Evolutionary conservation across 352 stramenopile genomes (phyloP).

Genomic region (Thraustochytrium sp.): DNA sequence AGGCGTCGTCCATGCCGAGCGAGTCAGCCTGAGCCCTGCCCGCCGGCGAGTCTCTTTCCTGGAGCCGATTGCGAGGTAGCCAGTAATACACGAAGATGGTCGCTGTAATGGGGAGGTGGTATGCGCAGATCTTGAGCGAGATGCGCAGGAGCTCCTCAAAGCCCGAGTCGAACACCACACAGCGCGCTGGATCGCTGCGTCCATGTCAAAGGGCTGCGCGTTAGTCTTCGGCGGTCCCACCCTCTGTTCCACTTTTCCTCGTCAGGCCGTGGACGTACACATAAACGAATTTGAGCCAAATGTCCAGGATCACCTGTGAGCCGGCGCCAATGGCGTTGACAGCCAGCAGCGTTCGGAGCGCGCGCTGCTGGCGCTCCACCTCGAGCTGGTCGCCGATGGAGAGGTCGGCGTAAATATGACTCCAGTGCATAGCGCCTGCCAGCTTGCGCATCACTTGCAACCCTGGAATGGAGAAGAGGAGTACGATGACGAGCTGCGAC

Average conservation of each 20-base stretch:
- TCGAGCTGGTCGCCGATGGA: neutral
- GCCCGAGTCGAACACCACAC: constrained; percentile 19
- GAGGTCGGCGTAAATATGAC: neutral
- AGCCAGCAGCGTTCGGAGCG: neutral
- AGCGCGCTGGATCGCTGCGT: neutral
- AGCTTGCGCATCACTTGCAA: constrained; percentile 26
- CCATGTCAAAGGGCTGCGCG: too few species aligned
- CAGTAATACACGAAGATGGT: constrained; percentile 25
- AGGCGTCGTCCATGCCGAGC: constrained; percentile 24
- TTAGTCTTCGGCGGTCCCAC: too few species aligned
- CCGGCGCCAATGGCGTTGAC: neutral
- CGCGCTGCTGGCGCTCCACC: neutral
- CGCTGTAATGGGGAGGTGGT: constrained; percentile 14
- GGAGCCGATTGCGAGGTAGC: neutral
- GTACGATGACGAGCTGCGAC: constrained; percentile 20
- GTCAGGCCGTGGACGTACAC: constrained; percentile 2
- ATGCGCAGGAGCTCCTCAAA: constrained; percentile 11
- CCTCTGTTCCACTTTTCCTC: too few species aligned
- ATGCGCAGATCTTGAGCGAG: neutral
- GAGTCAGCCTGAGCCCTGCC: neutral
- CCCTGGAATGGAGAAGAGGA: constrained; percentile 22
- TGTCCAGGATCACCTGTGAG: constrained; percentile 9
- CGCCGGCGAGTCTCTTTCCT: neutral
- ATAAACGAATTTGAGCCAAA: constrained; percentile 7
- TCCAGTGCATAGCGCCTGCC: neutral